These are phyloP conservation scores for Dactylellina parvicollis DNA, from an alignment of 2,329 filamentous ascomycete genomes.

Conservation along the genomic window DNA sequence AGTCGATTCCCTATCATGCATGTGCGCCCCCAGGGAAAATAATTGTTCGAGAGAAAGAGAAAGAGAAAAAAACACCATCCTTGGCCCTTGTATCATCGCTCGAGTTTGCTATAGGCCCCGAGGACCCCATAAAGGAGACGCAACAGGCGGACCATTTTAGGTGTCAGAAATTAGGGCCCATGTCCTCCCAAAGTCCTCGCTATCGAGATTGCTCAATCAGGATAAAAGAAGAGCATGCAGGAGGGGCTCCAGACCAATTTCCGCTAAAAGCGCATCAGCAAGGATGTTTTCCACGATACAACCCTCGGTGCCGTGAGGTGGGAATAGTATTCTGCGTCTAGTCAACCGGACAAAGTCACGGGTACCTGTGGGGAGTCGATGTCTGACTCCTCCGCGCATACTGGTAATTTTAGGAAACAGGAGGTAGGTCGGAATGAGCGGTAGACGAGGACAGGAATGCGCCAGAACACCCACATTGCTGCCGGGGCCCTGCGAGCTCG, in stretches of 20 bases:
- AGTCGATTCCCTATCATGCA: slow-evolving; percentile 20
- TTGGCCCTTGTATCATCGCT: slow-evolving; percentile 33
- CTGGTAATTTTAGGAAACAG: slow-evolving; percentile 46
- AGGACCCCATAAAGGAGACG: slow-evolving; percentile 28
- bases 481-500: slow-evolving; percentile 27
- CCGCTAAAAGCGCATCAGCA: slow-evolving; percentile 51
- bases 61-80: slow-evolving; percentile 17
- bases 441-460: slow-evolving; percentile 39
- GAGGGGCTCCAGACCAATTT: slow-evolving; percentile 36
- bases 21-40: slow-evolving; percentile 7
- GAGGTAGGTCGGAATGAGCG: slow-evolving; percentile 42
- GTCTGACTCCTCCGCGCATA: slow-evolving; percentile 50
- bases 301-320: slow-evolving; percentile 19
- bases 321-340: slow-evolving; percentile 43
- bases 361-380: slow-evolving; percentile 36
- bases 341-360: slow-evolving; percentile 37
- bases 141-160: slow-evolving; percentile 24
- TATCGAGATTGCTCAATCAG: slow-evolving; percentile 34
- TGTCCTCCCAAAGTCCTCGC: slow-evolving; percentile 3
- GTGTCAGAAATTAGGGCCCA: slow-evolving; percentile 37
- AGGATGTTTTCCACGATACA: slow-evolving; percentile 45
- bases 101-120: slow-evolving; percentile 44
- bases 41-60: slow-evolving; percentile 14
- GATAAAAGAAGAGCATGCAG: slow-evolving; percentile 42
- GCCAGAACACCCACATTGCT: slow-evolving; percentile 49